Evolutionary conservation across 2,329 filamentous ascomycete genomes (phyloP).

Genomic region (Colletotrichum lentis): DNA sequence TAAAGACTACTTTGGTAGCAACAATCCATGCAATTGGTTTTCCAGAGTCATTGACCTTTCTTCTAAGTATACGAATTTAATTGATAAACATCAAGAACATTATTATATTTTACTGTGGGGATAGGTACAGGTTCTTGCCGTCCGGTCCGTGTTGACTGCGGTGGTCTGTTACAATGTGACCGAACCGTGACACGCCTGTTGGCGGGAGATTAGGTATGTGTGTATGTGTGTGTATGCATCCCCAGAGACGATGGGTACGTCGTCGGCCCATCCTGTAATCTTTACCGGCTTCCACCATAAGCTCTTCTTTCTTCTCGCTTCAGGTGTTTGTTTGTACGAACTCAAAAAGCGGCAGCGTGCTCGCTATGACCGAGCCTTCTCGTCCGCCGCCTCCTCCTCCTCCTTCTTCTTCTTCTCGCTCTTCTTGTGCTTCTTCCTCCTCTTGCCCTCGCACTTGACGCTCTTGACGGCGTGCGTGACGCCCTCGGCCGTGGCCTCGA

Average conservation of each 20-base stretch:
- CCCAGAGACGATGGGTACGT: not conserved
- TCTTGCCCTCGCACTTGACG: constrained; percentile 49
- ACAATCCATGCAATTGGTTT: constrained; percentile 2
- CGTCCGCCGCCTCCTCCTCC: constrained; percentile 13
- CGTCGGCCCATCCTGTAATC: not conserved
- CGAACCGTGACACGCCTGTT: not conserved
- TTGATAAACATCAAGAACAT: not conserved
- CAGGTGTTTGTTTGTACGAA: too few relatives aligned
- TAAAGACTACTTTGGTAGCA: constrained; percentile 3
- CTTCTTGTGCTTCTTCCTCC: constrained; percentile 27
- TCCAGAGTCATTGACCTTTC: not conserved
- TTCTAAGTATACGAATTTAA: not conserved
- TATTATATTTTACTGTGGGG: not conserved
- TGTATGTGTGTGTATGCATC: too few relatives aligned
- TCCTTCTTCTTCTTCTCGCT: constrained; percentile 36
- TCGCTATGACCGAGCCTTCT: not conserved
- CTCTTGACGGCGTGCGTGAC: constrained; percentile 52
- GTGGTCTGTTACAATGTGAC: not conserved
- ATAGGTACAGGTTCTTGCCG: not conserved
- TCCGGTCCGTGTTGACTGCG: not conserved
- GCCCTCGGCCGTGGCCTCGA: constrained; percentile 60
- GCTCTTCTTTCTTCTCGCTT: too few relatives aligned
- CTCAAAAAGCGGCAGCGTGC: not conserved
- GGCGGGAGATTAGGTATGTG: not conserved
- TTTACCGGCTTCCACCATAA: too few relatives aligned